Percentiles rank a stretch among this genome's conserved stretches.
Conservation (phyloP, 1,284 basidiomycete genomes). For the Malassezia restricta region DNA sequence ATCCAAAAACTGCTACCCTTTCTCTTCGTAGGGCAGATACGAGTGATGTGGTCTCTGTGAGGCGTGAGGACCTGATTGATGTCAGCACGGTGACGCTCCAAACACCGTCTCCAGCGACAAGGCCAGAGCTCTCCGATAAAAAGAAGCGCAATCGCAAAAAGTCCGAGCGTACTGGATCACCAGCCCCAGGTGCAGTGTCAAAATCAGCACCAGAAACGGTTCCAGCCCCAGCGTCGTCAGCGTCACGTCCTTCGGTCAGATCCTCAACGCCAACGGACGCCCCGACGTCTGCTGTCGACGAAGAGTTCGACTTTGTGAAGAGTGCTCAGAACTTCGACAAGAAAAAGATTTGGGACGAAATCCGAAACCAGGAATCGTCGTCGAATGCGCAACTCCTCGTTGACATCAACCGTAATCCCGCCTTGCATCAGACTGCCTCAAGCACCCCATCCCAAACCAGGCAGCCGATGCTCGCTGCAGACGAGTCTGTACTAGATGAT, state of each 20-base stretch:
- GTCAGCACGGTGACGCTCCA: slow-evolving; percentile 4
- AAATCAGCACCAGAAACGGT: not conserved
- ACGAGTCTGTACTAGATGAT: slow-evolving; percentile 7
- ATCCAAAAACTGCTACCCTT: slow-evolving; percentile 4
- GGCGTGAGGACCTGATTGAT: slow-evolving; percentile 12
- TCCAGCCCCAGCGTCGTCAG: not conserved
- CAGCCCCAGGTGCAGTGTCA: not conserved
- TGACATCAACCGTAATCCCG: slow-evolving; percentile 6
- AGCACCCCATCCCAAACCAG: not conserved
- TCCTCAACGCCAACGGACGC: not conserved
- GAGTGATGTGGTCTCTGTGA: not conserved
- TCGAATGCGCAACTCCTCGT: slow-evolving; percentile 6
- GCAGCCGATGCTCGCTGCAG: slow-evolving; percentile 13
- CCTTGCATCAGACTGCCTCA: not conserved
- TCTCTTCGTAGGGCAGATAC: slow-evolving; percentile 2
- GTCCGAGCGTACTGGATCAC: not conserved
- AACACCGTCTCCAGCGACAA: not conserved
- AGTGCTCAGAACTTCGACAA: slow-evolving; percentile 15
- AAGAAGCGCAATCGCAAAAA: slow-evolving; percentile 4
- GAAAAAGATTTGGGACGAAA: slow-evolving; percentile 17
- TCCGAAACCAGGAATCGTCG: slow-evolving; percentile 10
- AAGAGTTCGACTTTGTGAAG: slow-evolving; percentile 16
- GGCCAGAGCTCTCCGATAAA: not conserved
- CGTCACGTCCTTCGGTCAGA: not conserved
- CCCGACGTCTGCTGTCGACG: not conserved